Conservation (phyloP, 768 basidiomycete species). For the Lepiota brunneoincarnata region DNA sequence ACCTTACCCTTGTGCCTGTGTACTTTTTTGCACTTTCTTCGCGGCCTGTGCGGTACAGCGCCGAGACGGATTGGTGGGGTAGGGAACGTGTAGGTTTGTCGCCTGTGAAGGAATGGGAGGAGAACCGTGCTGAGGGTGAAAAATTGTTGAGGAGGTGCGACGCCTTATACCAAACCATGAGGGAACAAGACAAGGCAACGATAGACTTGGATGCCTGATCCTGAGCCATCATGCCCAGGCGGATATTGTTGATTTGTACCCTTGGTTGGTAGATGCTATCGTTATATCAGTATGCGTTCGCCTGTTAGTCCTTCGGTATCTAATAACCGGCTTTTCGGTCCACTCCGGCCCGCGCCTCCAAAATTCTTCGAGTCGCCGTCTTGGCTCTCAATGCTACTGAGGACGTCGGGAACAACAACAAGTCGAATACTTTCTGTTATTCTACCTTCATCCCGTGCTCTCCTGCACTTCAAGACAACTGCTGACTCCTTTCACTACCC, state of each 20-base stretch:
- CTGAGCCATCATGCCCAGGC: background rate
- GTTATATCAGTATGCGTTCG: background rate
- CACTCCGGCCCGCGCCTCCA: too few species aligned
- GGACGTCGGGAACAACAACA: too few species aligned
- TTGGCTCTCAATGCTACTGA: too few species aligned
- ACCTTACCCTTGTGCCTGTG: constrained; percentile 62
- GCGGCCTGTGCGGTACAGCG: constrained; percentile 47
- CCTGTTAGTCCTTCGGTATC: background rate
- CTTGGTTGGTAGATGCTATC: background rate
- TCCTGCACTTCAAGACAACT: too few species aligned
- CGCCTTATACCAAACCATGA: constrained; percentile 39
- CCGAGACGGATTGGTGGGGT: constrained; percentile 59
- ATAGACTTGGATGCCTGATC: constrained; percentile 9
- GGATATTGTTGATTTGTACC: background rate
- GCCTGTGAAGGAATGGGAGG: constrained; percentile 49
- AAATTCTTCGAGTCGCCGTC: too few species aligned
- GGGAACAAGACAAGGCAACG: constrained; percentile 20
- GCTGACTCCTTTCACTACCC: background rate
- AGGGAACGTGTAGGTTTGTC: constrained; percentile 45
- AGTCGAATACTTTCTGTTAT: too few species aligned
- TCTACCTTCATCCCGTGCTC: too few species aligned
- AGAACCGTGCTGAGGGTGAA: constrained; percentile 43
- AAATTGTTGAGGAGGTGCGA: constrained; percentile 57
- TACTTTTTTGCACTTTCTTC: constrained; percentile 40
- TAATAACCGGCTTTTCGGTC: too few species aligned